phyloP scores from a whole-genome alignment of 768 basidiomycete genomes.

The Mycena metata region DNA sequence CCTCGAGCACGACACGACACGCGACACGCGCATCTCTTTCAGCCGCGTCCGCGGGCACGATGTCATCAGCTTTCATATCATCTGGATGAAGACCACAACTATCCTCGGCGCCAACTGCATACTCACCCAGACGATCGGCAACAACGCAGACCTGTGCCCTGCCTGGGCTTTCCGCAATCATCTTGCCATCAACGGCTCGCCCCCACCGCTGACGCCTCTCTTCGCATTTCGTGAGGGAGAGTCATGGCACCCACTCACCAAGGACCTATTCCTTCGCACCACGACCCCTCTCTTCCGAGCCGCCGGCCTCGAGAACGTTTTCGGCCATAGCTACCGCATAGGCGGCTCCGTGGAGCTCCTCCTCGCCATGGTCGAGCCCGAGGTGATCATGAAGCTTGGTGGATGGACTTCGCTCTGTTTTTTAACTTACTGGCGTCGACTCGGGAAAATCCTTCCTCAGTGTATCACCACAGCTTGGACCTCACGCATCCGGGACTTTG shows the following conservation, averaged over 20 bases:
- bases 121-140: not conserved
- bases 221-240: not conserved
- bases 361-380: not conserved
- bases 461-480: constrained; percentile 7
- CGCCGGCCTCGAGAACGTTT: not conserved
- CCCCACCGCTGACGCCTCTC: not conserved
- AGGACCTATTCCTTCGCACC: constrained; percentile 8
- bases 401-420: constrained; percentile 15
- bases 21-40: not conserved
- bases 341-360: constrained; percentile 17
- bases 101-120: not conserved
- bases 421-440: constrained; percentile 10
- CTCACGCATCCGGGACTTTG: no score
- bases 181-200: not conserved
- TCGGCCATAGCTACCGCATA: constrained; percentile 26
- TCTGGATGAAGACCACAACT: constrained; percentile 7
- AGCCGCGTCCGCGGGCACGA: not conserved
- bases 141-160: constrained; percentile 3
- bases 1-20: not conserved
- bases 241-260: not conserved
- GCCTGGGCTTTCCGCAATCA: constrained; percentile 1
- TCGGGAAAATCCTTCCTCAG: not conserved
- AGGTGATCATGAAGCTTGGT: no score
- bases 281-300: not conserved
- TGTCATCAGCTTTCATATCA: not conserved